phyloP scores from a whole-genome alignment of 1,139 yeast genomes.

The Saccharomyces hybrid region DNA sequence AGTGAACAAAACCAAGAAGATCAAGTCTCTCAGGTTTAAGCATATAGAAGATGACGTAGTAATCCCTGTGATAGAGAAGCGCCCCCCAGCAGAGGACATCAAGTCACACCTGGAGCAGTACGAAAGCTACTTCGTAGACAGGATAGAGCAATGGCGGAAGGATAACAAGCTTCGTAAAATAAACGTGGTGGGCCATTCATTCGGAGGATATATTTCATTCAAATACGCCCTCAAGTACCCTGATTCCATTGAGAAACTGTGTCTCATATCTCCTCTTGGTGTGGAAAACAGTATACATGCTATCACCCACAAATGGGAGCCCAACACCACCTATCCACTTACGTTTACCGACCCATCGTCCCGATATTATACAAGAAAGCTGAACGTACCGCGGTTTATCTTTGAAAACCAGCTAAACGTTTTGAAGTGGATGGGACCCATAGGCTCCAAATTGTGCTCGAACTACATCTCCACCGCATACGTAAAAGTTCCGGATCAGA shows the following conservation, averaged over 20 bases:
- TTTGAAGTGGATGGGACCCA: conserved; percentile 48
- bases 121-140: conserved; percentile 71
- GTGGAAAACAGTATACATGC: conserved; percentile 69
- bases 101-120: conserved; percentile 31
- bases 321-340: conserved; percentile 12
- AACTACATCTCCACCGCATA: conserved; percentile 51
- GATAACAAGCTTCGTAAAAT: conserved; percentile 50
- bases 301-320: conserved; percentile 37
- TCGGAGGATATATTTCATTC: conserved; percentile 83
- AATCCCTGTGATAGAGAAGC: conserved; percentile 15
- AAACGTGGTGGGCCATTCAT: conserved; percentile 80
- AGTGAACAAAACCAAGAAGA: conserved; percentile 15
- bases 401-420: conserved; percentile 37
- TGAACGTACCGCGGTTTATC: conserved; percentile 26
- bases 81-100: background rate
- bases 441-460: conserved; percentile 50
- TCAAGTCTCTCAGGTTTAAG: conserved; percentile 3
- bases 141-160: conserved; percentile 79
- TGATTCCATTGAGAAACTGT: conserved; percentile 50
- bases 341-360: conserved; percentile 22
- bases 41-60: conserved; percentile 3
- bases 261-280: conserved; percentile 85
- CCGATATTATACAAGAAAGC: conserved; percentile 18
- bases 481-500: conserved; percentile 38
- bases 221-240: conserved; percentile 76